Base-by-base conservation (phyloP, 495 filamentous ascomycete species). In the Pseudoneurospora amorphoporcata region DNA sequence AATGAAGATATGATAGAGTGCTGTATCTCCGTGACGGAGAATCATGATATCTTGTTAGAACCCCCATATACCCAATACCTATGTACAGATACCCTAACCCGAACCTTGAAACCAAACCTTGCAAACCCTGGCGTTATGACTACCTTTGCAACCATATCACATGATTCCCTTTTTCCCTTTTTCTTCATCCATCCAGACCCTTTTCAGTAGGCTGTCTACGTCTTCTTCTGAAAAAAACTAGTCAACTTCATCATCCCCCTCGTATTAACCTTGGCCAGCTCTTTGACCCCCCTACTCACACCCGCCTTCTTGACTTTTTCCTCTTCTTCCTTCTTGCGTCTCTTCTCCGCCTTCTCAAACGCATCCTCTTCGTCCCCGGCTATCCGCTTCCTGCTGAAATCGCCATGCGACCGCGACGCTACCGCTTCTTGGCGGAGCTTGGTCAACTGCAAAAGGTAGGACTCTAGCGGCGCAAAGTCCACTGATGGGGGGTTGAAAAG, bases 241-340 rank as follows among this genome's bases (percentile, higher is more conserved):
- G 93, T 97, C 89, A 99, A 88, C 86, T 97, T 98, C 86, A 92
- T 93, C 95, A 99, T 99, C 37, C 95, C 96, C 17, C 77, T 88
- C 0, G 90, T 93, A 79, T 97, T 91, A 16, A 92, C 95, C 83
- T 98, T 98, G 79, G 90, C 91, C 76, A 99, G 77, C 45, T 94
- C 86, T 76, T 87, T 89, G 1, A 97, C 88, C 0, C 87, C 94
- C 23, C 88, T 84, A 74, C 91, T 95, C 82, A 92, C 87, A 16
- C 85, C 84, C 8, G 86, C 86, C 80, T 93, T 93, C 75, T 89
- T 87, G 43, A 81, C 80, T 80, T 88, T 88, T 29, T 89, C 86
- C 58, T 89, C 88, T 17, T 87, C 88, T 38, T 86, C 86, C 80
- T 88, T 88, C 79, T 88, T 89, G 70, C 88, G 87, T 82, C 89